A percentile compares a stretch with the other conserved stretches of the same genome.
These are phyloP conservation scores for Przewalskia tangutica DNA, from an alignment of 257 asterid genomes.

Conservation along the genomic window DNA sequence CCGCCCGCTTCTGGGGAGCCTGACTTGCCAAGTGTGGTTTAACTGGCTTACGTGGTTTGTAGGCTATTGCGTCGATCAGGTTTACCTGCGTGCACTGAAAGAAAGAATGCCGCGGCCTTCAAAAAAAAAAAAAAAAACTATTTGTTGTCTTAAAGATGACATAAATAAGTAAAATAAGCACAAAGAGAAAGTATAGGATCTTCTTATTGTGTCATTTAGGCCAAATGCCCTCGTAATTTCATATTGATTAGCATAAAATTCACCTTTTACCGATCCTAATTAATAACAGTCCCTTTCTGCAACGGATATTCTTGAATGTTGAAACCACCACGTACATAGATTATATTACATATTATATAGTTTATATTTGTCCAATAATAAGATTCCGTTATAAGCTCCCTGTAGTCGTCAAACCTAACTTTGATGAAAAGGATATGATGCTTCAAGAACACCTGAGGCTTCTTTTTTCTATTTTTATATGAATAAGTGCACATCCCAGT, in stretches of 20 bases:
- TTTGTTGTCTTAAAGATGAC: not conserved
- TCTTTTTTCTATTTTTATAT: not conserved
- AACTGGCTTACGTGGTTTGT: too few species aligned
- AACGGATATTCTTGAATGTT: constrained; percentile 1
- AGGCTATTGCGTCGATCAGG: too few species aligned
- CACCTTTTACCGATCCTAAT: not conserved
- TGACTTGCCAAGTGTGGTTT: too few species aligned
- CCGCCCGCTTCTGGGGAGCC: too few species aligned
- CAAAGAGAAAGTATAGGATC: too few species aligned
- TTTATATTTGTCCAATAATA: not conserved
- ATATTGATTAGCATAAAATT: not conserved
- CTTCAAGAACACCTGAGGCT: not conserved
- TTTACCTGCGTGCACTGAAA: too few species aligned
- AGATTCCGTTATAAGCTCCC: not conserved
- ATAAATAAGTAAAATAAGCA: not conserved
- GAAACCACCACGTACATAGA: not conserved
- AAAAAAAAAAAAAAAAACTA: too few species aligned
- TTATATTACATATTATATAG: not conserved
- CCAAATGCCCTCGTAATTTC: not conserved
- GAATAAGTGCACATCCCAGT: not conserved
- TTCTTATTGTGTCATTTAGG: not conserved
- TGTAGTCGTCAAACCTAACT: not conserved
- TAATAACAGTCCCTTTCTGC: not conserved
- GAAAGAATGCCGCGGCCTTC: too few species aligned
- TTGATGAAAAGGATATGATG: not conserved